Evolutionary conservation across 1,284 basidiomycete species (phyloP), one percentile per base, ranked within the genome.

Genomic region (Coniferiporia sulphurascens): DNA sequence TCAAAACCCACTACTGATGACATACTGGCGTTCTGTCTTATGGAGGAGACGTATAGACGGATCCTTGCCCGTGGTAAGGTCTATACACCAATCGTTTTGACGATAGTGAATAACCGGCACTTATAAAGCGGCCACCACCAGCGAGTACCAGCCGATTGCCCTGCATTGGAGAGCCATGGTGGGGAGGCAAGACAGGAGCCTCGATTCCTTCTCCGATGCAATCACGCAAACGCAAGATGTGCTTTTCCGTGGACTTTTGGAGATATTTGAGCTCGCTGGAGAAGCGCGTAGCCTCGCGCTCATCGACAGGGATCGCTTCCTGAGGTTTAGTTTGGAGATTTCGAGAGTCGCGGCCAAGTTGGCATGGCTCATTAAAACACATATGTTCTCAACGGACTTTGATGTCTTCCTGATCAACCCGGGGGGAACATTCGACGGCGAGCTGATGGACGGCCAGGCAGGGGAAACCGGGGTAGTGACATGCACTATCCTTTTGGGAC

Each of bases 131-230:
- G 15, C 6, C 43, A 55, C 41, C 15, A 43, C 15, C 13, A 27
- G 46, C 53, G 44, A 34, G 19, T 46, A n/a, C 8, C 44, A 46
- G 44, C n/a, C 51, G 12, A 35, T 58, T 10, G 56, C 56, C 1
- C 44, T 58, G 56, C 56, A 58, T 12, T 58, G 56, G 56, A 35
- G 56, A 52, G 56, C 36, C 3, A 27, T 58, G 56, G 13, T 52
- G 4, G 38, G 52, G 22, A 43, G 32, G 17, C 38, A 58, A n/a
- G 56, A 58, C 15, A 48, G 36, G 22, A n/a, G 38, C 4, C 56
- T 58, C 22, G 48, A 17, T 13, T 52, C 49, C 41, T 58, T 44
- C 38, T 45, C 10, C 13, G 43, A 41, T 13, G 56, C 49, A n/a
- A 52, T 51, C 15, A 45, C 13, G 19, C 48, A 41, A 45, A 58